Evolutionary conservation across 2,329 filamentous ascomycete species (phyloP).

Genomic region (Diaporthe sp.): DNA sequence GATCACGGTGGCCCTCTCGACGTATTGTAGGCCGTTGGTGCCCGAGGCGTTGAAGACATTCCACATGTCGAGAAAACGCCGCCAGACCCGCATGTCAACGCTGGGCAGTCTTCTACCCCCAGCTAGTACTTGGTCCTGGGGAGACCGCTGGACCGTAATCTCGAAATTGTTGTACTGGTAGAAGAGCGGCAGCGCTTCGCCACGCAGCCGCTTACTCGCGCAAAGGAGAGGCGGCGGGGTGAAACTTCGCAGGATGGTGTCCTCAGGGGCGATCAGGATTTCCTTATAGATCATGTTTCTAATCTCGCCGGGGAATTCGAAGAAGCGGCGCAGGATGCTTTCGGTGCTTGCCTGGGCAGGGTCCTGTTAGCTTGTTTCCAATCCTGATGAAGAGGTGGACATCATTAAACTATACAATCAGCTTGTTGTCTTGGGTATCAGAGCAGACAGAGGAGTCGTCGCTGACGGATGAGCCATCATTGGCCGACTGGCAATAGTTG

Average conservation of each 20-base stretch:
- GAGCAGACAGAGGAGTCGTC: background rate
- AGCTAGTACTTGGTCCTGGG: background rate
- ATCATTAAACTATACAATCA: background rate
- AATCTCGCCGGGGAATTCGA: background rate
- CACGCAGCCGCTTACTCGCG: background rate
- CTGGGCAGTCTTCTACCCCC: background rate
- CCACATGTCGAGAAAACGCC: background rate
- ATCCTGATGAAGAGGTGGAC: background rate
- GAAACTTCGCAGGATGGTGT: background rate
- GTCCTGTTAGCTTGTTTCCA: background rate
- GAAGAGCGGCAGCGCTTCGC: background rate
- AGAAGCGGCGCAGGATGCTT: background rate
- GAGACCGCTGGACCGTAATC: background rate
- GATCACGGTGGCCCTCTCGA: background rate
- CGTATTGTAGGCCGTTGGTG: background rate
- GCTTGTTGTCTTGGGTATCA: background rate
- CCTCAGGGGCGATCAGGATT: background rate
- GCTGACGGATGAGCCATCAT: no score
- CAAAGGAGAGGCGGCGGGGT: background rate
- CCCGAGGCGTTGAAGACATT: background rate
- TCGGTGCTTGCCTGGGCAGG: background rate
- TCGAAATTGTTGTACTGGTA: background rate
- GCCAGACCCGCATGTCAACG: background rate
- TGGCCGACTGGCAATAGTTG: no score
- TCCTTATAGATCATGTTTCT: background rate